Evolutionary conservation across 306 rosid species (phyloP), one percentile per base, ranked within the genome.

Genomic region (Acmispon strigosus): DNA sequence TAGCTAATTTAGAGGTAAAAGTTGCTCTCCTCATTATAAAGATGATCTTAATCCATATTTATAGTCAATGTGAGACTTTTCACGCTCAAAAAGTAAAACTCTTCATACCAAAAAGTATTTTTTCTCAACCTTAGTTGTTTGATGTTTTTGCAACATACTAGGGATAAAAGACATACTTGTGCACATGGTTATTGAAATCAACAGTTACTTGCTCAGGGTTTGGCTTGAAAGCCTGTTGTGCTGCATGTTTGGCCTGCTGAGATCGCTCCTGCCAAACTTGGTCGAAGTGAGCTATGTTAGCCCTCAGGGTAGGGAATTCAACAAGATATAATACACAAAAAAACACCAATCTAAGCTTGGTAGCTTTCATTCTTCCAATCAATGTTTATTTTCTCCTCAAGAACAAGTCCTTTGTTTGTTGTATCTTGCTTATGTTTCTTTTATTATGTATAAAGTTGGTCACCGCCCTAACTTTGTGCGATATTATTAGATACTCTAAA

Each of bases 191-290:
- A 53, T 86, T 86, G 42, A 84, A 72, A 41, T 64, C 34, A 13
- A 13, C 7, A 16, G 80, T 32, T 8, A 74, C 71, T 2, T 54
- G 4, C 1, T 32, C 14, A 53, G 88, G 88, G 60, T 84, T 37
- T 12, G 65, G 15, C 10, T 54, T 17, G 63, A 68, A 79, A 74
- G 84, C 85, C 1, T 59, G 6, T 4, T 3, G 32, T 66, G 89
- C 66, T 0, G 67, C 70, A n/a, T 62, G 36, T 53, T 58, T 51
- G 47, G 89, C 86, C 15, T 78, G 82, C 39, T 13, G 7, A 2
- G 82, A 68, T 63, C 90, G 75, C 18, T 59, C 4, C 55, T 67
- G 54, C 91, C 95, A 86, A 0, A 32, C 60, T 49, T 58, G 75
- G 29, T 86, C 89, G 7, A 72, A 74, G 20, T 78, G 62, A 6